These are phyloP conservation scores for Fusarium torreyae DNA, from an alignment of 2,329 filamentous ascomycete genomes.

Conservation along the genomic window DNA sequence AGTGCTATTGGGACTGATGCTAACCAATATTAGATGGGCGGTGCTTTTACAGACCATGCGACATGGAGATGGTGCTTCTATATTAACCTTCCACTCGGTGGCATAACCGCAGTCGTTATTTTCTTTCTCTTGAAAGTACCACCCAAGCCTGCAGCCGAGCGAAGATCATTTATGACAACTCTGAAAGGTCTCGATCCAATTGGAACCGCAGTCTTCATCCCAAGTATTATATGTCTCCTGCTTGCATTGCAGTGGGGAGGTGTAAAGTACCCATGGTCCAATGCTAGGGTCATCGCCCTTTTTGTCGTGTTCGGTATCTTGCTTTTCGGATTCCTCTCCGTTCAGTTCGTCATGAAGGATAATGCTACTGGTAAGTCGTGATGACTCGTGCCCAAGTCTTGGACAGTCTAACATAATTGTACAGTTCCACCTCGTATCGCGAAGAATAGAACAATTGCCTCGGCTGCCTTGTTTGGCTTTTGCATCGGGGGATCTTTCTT, in stretches of 20 bases:
- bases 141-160: neutral
- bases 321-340: neutral
- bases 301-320: neutral
- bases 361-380: too few relatives aligned
- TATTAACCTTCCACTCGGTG: conserved; percentile 9
- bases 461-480: too few relatives aligned
- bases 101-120: neutral
- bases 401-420: too few relatives aligned
- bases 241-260: conserved; percentile 15
- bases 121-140: neutral
- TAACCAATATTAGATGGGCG: neutral
- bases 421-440: too few relatives aligned
- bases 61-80: conserved; percentile 14
- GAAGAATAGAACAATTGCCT: too few relatives aligned
- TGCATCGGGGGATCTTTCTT: too few relatives aligned
- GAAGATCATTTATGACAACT: neutral
- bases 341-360: neutral
- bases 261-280: neutral
- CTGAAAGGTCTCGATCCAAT: neutral
- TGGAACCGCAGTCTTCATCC: conserved; percentile 1
- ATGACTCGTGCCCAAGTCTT: too few relatives aligned
- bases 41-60: conserved; percentile 3
- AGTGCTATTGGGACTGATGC: too few relatives aligned
- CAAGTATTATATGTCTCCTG: conserved; percentile 11
- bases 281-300: conserved; percentile 2